Conservation (phyloP, 1,284 basidiomycete genomes). For the Trichosporon asahii region DNA sequence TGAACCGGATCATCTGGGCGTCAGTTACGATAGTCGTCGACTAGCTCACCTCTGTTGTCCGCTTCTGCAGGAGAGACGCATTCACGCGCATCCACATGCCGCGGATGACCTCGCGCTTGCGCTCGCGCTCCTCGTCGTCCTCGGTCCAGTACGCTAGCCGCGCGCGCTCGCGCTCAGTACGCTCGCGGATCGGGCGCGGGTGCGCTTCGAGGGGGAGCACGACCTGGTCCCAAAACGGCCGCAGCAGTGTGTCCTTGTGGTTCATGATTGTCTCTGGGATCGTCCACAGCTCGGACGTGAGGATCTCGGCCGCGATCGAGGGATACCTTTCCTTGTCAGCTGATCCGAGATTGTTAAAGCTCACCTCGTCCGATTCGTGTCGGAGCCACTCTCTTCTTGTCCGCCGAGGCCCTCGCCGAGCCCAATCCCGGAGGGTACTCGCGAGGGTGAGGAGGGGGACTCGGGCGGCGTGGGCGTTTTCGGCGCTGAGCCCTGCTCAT, state of each 20-base stretch:
- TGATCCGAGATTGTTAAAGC: background rate
- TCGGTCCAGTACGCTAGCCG: slow-evolving; percentile 40
- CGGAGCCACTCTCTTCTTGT: slow-evolving; percentile 27
- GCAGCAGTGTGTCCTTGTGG: slow-evolving; percentile 60
- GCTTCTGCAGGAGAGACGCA: slow-evolving; percentile 77
- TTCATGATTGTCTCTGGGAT: slow-evolving; percentile 85
- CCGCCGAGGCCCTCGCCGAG: slow-evolving; percentile 35
- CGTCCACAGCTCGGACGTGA: slow-evolving; percentile 92
- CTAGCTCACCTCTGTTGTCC: slow-evolving; percentile 74
- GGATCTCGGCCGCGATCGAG: slow-evolving; percentile 88
- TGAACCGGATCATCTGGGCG: slow-evolving; percentile 83
- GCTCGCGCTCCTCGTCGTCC: slow-evolving; percentile 51
- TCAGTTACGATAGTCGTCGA: background rate
- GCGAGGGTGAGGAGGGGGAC: background rate
- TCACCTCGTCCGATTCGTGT: slow-evolving; percentile 35
- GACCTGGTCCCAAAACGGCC: slow-evolving; percentile 90
- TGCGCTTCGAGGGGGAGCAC: slow-evolving; percentile 52
- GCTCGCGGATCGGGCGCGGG: slow-evolving; percentile 29
- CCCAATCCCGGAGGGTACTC: slow-evolving; percentile 23
- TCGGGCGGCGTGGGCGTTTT: background rate
- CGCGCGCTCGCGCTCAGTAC: slow-evolving; percentile 45
- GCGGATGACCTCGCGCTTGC: slow-evolving; percentile 54
- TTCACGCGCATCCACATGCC: slow-evolving; percentile 75
- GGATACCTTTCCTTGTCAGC: slow-evolving; percentile 66
- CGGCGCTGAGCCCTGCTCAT: slow-evolving; percentile 8